Conservation (phyloP, 805 yeast genomes). For the Teunomyces panamensis region DNA sequence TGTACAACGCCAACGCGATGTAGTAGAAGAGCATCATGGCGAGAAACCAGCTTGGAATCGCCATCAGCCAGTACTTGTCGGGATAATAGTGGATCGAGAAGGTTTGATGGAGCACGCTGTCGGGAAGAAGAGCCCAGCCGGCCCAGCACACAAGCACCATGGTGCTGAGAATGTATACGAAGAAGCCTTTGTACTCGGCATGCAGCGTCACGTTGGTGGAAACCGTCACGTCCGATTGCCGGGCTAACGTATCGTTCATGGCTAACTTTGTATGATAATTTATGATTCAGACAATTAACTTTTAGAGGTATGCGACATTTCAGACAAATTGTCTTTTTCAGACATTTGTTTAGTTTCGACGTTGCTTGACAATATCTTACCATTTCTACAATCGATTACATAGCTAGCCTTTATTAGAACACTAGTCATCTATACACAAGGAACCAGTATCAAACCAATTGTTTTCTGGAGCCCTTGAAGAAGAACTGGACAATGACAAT, state of each 20-base stretch:
- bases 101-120: constrained; percentile 42
- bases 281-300: not conserved
- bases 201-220: constrained; percentile 52
- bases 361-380: no score
- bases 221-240: constrained; percentile 65
- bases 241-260: constrained; percentile 49
- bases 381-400: no score
- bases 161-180: constrained; percentile 67
- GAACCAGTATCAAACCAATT: constrained; percentile 41
- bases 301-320: not conserved
- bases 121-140: constrained; percentile 76
- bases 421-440: no score
- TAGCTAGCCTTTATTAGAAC: no score
- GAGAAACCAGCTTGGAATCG: constrained; percentile 67
- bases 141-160: constrained; percentile 55
- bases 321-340: no score
- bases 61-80: constrained; percentile 87
- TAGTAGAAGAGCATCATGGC: constrained; percentile 73
- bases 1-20: constrained; percentile 66
- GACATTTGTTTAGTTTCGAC: no score
- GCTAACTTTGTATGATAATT: not conserved
- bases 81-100: constrained; percentile 73
- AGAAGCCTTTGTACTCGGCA: constrained; percentile 87
- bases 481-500: constrained; percentile 64
- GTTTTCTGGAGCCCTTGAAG: constrained; percentile 70